phyloP scores from a whole-genome alignment of 2,329 filamentous ascomycete species.

The Claviceps sp. region DNA sequence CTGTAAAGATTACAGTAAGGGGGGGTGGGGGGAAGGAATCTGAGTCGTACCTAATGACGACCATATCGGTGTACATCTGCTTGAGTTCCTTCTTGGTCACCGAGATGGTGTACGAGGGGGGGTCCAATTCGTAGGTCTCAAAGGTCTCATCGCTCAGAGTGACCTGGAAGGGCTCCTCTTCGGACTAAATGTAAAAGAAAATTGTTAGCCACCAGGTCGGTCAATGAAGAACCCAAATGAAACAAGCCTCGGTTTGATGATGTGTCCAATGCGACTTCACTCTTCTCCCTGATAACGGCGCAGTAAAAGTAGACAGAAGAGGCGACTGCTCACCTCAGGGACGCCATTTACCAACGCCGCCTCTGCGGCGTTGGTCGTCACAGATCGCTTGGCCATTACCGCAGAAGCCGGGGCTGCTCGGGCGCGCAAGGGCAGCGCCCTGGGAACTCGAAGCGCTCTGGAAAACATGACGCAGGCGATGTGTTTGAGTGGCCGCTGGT shows the following conservation, averaged over 20 bases:
- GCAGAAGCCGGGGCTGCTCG: constrained; percentile 27
- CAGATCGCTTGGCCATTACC: constrained; percentile 50
- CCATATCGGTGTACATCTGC: constrained; percentile 99
- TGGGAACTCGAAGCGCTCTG: constrained; percentile 49
- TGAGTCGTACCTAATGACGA: constrained; percentile 63
- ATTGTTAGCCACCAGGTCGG: constrained; percentile 9
- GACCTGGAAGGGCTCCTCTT: constrained; percentile 86
- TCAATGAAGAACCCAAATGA: not conserved
- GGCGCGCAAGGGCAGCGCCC: constrained; percentile 44
- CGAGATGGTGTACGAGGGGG: constrained; percentile 80
- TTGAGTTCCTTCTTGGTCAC: constrained; percentile 97
- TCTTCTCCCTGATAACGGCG: too few species aligned
- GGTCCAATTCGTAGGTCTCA: constrained; percentile 98
- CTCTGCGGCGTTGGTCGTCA: constrained; percentile 92
- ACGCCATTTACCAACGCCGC: constrained; percentile 71
- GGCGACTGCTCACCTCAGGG: constrained; percentile 27
- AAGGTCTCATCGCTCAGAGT: constrained; percentile 96
- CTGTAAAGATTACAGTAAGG: too few species aligned
- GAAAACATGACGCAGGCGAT: constrained; percentile 48
- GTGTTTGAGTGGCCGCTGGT: constrained; percentile 17
- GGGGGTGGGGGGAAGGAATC: not conserved
- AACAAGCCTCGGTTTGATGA: too few species aligned
- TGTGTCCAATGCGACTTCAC: too few species aligned
- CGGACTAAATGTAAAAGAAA: constrained; percentile 45
- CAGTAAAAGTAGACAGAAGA: constrained; percentile 8